Conservation (phyloP, 2,329 filamentous ascomycete species). For the Claviceps arundinis region DNA sequence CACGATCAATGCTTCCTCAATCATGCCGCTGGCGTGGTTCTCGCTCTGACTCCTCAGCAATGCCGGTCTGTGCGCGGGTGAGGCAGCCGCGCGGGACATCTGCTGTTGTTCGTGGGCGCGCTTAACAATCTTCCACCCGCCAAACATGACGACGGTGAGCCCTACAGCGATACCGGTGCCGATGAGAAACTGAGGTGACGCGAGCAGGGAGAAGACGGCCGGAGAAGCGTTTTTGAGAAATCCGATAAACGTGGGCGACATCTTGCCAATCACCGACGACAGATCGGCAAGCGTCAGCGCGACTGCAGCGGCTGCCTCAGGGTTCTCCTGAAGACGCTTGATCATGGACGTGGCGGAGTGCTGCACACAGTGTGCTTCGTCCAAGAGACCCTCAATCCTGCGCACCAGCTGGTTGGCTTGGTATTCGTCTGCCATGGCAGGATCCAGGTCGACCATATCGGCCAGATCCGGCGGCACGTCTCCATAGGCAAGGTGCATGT, state of each 20-base stretch:
- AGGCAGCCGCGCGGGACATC: slow-evolving; percentile 17
- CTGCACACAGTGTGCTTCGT: slow-evolving; percentile 81
- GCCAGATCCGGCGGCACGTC: slow-evolving; percentile 59
- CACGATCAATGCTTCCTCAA: slow-evolving; percentile 43
- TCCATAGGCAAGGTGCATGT: slow-evolving; percentile 88
- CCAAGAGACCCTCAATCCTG: slow-evolving; percentile 62
- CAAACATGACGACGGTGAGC: slow-evolving; percentile 90
- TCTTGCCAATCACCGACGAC: slow-evolving; percentile 65
- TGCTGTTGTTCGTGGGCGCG: slow-evolving; percentile 46
- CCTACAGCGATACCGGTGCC: slow-evolving; percentile 80
- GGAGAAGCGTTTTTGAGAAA: slow-evolving; percentile 72
- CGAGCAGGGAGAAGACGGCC: slow-evolving; percentile 71
- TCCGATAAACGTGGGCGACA: slow-evolving; percentile 67
- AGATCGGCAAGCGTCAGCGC: slow-evolving; percentile 87
- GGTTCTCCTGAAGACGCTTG: slow-evolving; percentile 52
- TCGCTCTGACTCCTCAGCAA: slow-evolving; percentile 17
- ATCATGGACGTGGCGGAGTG: slow-evolving; percentile 76
- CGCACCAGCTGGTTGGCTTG: slow-evolving; percentile 47
- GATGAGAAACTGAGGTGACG: slow-evolving; percentile 88
- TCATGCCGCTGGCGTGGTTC: slow-evolving; percentile 15
- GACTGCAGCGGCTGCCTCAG: slow-evolving; percentile 86
- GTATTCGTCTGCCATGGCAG: slow-evolving; percentile 34
- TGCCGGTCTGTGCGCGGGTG: slow-evolving; percentile 13
- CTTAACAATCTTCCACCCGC: slow-evolving; percentile 96
- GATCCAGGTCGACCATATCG: slow-evolving; percentile 33